Conservation (phyloP, 2,329 filamentous ascomycete species). For the Aschersonia sp. region DNA sequence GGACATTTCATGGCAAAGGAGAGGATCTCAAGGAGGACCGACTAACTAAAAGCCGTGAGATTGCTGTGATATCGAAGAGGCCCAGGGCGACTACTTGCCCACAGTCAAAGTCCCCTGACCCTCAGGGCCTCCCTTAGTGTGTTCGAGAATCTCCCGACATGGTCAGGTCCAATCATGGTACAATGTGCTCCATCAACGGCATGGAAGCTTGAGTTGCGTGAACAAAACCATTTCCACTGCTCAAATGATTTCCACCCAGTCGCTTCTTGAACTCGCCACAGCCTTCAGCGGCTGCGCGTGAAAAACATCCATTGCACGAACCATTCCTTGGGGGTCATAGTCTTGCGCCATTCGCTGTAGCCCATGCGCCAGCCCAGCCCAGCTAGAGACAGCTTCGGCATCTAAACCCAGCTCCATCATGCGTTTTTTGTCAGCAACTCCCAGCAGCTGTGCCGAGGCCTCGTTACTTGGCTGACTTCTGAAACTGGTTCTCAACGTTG, state of each 20-base stretch:
- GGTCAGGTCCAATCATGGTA: constrained; percentile 2
- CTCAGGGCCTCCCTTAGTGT: neutral
- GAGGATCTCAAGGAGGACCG: too few species aligned
- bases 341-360: constrained; percentile 18
- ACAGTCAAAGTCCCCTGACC: neutral
- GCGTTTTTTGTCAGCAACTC: constrained; percentile 7
- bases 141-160: neutral
- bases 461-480: neutral
- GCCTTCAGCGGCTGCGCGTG: constrained; percentile 1
- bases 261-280: constrained; percentile 1
- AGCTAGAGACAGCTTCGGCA: constrained; percentile 12
- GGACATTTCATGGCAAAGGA: too few species aligned
- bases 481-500: constrained; percentile 3
- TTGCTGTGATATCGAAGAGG: too few species aligned
- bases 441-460: constrained; percentile 8
- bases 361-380: constrained; percentile 19
- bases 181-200: constrained; percentile 3
- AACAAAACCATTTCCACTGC: constrained; percentile 2
- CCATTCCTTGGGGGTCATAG: constrained; percentile 17
- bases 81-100: too few species aligned
- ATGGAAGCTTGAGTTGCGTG: constrained; percentile 1
- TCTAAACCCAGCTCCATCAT: constrained; percentile 17
- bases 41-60: too few species aligned
- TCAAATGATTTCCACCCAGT: constrained; percentile 2
- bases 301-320: constrained; percentile 1